Evolutionary conservation across 140 eudicot species (phyloP).

Genomic region (Oenanthe javanica): DNA sequence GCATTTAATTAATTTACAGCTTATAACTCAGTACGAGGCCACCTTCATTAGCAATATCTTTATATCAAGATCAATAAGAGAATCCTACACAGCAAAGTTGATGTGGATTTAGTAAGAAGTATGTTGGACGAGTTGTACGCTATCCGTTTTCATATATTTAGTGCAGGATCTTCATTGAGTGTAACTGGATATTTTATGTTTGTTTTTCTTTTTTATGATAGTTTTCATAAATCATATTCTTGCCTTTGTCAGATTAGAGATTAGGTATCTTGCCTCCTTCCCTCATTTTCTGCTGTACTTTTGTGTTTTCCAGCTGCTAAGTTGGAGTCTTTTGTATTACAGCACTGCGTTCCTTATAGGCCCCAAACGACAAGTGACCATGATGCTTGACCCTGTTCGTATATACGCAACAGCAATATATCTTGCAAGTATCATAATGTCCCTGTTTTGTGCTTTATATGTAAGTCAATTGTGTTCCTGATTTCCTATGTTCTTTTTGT

Average conservation of each 20-base stretch:
- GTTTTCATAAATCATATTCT: neutral
- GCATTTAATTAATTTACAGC: neutral
- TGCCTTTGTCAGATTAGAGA: neutral
- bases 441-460: slow-evolving; percentile 88
- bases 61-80: neutral
- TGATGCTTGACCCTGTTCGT: slow-evolving; percentile 99
- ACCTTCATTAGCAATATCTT: neutral
- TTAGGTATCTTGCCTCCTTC: neutral
- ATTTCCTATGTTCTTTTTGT: neutral
- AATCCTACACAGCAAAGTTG: neutral
- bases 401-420: slow-evolving; percentile 94
- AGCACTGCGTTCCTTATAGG: slow-evolving; percentile 99
- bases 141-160: neutral
- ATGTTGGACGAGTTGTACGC: neutral
- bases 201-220: neutral
- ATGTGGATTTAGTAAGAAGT: neutral
- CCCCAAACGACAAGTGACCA: slow-evolving; percentile 85
- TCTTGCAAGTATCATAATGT: slow-evolving; percentile 77
- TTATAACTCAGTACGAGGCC: neutral
- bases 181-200: neutral
- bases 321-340: slow-evolving; percentile 46
- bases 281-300: slow-evolving; percentile 10
- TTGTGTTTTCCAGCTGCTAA: slow-evolving; percentile 31
- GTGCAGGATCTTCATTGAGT: neutral
- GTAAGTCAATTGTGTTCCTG: slow-evolving; percentile 43